Percentiles rank a stretch among this genome's conserved stretches.
Conservation (phyloP, 1,284 basidiomycete genomes). For the Anthracocystis panici-leucophaei region DNA sequence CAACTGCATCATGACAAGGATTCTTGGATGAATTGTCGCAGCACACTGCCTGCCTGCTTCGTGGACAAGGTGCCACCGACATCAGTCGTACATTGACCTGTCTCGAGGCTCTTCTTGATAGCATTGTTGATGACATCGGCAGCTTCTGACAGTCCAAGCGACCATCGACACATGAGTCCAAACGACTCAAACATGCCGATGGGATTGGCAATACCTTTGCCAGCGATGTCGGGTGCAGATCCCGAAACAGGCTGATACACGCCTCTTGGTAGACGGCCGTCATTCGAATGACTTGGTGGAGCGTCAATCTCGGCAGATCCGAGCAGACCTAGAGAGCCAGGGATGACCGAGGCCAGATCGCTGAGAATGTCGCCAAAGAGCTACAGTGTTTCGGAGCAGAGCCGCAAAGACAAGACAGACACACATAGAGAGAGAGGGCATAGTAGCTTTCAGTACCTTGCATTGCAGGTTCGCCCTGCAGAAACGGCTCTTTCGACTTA, state of each 20-base stretch:
- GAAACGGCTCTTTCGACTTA: slow-evolving; percentile 16
- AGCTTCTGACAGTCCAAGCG: slow-evolving; percentile 80
- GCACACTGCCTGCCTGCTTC: slow-evolving; percentile 79
- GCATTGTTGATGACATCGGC: slow-evolving; percentile 87
- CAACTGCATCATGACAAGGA: slow-evolving; percentile 71
- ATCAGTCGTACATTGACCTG: slow-evolving; percentile 85
- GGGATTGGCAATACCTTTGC: slow-evolving; percentile 93
- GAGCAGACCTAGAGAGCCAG: slow-evolving; percentile 76
- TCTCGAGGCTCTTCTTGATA: slow-evolving; percentile 87
- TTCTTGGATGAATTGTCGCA: slow-evolving; percentile 78
- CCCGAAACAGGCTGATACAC: slow-evolving; percentile 89
- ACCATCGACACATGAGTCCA: slow-evolving; percentile 93
- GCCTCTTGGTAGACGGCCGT: slow-evolving; percentile 74
- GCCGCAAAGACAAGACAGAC: not conserved
- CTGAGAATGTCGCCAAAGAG: slow-evolving; percentile 54
- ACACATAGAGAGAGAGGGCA: not conserved
- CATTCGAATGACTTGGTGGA: slow-evolving; percentile 75
- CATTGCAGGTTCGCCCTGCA: not conserved
- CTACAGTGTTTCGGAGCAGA: slow-evolving; percentile 6
- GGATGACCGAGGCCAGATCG: slow-evolving; percentile 45
- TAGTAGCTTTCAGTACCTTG: not conserved
- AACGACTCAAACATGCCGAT: slow-evolving; percentile 95
- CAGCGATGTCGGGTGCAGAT: slow-evolving; percentile 90
- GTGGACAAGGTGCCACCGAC: slow-evolving; percentile 84
- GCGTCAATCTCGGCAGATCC: slow-evolving; percentile 96